phyloP scores from a whole-genome alignment of 305 asterid genomes.

The Fraxinus albicans region DNA sequence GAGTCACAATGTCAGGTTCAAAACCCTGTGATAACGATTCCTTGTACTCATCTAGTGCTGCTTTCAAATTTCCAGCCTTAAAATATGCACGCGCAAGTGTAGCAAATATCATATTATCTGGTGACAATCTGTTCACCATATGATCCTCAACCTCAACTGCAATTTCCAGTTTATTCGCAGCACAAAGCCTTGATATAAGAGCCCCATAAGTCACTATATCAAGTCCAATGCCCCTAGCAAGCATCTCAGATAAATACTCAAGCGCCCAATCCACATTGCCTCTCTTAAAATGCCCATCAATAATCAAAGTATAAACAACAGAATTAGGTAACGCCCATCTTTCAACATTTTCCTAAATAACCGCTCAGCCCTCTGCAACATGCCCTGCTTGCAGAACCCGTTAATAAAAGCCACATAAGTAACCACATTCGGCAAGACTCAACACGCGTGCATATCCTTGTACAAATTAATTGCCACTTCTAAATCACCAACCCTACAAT shows the following conservation, averaged over 20 bases:
- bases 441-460: slow-evolving; percentile 3
- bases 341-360: slow-evolving; percentile 20
- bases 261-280: slow-evolving; percentile 15
- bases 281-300: slow-evolving; percentile 20
- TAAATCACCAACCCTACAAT: slow-evolving; percentile 24
- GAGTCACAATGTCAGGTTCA: slow-evolving; percentile 20
- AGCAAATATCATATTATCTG: slow-evolving; percentile 15
- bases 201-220: slow-evolving; percentile 24
- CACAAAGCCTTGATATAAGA: slow-evolving; percentile 16
- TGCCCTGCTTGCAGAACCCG: slow-evolving; percentile 19
- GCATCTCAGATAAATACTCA: slow-evolving; percentile 18
- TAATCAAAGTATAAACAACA: slow-evolving; percentile 23
- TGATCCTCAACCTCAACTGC: slow-evolving; percentile 18
- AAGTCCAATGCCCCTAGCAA: slow-evolving; percentile 16
- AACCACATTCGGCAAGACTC: slow-evolving; percentile 13
- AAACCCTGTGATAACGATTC: slow-evolving; percentile 18
- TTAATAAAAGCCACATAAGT: slow-evolving; percentile 21
- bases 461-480: slow-evolving; percentile 16
- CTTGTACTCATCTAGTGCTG: slow-evolving; percentile 18
- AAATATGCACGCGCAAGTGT: slow-evolving; percentile 17
- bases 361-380: slow-evolving; percentile 13
- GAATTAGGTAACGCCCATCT: slow-evolving; percentile 20
- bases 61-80: slow-evolving; percentile 15
- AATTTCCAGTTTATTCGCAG: not conserved
- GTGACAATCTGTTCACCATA: slow-evolving; percentile 15